Percentiles rank a stretch among this genome's conserved stretches.
phyloP scores from a whole-genome alignment of 2,329 filamentous ascomycete species.

The Triangularia verruculosa region DNA sequence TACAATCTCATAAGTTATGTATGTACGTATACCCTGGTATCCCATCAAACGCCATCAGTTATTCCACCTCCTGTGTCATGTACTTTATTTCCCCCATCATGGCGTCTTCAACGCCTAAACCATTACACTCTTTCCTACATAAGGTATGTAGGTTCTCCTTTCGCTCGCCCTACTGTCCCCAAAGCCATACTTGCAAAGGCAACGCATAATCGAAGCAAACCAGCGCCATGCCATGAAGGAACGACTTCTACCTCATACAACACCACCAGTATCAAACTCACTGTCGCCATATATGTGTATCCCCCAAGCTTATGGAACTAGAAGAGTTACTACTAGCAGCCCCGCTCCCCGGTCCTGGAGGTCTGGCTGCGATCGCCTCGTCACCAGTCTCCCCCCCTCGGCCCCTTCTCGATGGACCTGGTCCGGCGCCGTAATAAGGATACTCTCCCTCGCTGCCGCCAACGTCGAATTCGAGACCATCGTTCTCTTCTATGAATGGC shows the following conservation, averaged over 20 bases:
- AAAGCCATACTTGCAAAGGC: not conserved
- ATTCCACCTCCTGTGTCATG: not conserved
- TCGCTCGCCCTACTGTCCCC: not conserved
- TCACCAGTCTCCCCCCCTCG: not conserved
- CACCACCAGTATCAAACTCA: not conserved
- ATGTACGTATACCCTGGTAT: not conserved
- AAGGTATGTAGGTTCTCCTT: too few relatives aligned
- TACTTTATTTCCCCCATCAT: not conserved
- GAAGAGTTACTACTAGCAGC: conserved; percentile 37
- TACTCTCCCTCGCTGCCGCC: conserved; percentile 13
- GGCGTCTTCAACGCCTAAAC: not conserved
- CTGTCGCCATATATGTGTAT: conserved; percentile 50
- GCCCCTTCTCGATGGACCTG: conserved; percentile 5
- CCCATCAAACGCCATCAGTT: not conserved
- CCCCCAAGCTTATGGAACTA: conserved; percentile 47
- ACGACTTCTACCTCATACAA: not conserved
- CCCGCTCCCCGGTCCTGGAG: not conserved
- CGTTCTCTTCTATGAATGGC: conserved; percentile 30
- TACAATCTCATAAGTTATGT: not conserved
- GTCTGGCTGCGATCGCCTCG: not conserved
- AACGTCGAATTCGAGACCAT: conserved; percentile 18
- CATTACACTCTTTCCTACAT: not conserved
- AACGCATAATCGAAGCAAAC: not conserved
- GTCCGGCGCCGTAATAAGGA: not conserved
- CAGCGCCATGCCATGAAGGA: conserved; percentile 4